Base-by-base conservation (phyloP, 441 rosid genomes). In the Cnidoscolus chayamansa region DNA sequence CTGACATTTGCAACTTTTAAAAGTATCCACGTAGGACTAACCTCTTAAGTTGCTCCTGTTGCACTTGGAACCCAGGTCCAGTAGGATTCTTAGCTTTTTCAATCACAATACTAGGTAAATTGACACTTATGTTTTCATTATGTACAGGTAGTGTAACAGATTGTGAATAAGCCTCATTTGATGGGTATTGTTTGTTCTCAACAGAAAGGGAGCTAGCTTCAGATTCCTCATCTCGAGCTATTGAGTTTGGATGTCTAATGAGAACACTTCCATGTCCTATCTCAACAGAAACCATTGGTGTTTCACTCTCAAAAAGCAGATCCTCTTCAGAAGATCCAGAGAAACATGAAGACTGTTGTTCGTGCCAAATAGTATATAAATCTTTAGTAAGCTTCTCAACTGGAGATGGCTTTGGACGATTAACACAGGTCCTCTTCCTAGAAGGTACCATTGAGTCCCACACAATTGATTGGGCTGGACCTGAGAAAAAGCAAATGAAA, bases 231-330 rank as follows among this genome's bases (percentile, higher is more conserved):
- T 96, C 98, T 72, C 96, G 90, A 85, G 89, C 85, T 81, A 88
- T 80, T 72, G 87, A 82, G 68, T 88, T 85, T 1, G 98, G 99
- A 81, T 93, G 88, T 81, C 86, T 87, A 68, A 96, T 91, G 51
- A 96, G 92, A 81, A 96, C 91, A 75, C 97, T 88, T 82, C 99
- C 99, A 85, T 96, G 97, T 65, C 97, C 98, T 80, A 93, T 86
- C 87, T 95, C 99, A 76, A 91, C 92, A 82, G 99, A 93, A 40
- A 91, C 95, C 98, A 93, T 86, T 47, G 99, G 96, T 67, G 89
- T 90, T 74, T 86, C 95, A 78, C 89, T 90, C 72, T 86, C 98
- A 67, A 91, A 84, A 79, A 96, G 94, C 86, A 96, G 89, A 78
- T 93, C 97, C 72, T 93, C 97, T 54, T 93, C 93, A 11, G 97